Conservation (phyloP, 225 moss, liverwort and hornwort genomes). For the Takakia lepidozioides region DNA sequence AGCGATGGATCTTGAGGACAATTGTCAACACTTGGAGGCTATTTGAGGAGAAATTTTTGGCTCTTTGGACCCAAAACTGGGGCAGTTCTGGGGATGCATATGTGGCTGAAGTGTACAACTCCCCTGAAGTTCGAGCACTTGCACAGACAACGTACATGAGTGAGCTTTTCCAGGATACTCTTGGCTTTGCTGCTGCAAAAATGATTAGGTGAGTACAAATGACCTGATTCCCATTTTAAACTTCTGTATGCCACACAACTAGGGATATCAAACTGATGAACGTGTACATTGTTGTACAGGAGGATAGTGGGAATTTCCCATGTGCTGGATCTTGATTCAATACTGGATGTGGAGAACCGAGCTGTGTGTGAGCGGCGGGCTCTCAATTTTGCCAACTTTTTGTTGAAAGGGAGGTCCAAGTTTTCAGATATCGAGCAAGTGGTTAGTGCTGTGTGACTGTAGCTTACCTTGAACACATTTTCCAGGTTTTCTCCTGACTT, state of each 20-base stretch:
- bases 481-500: too few species aligned
- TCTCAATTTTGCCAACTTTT: constrained; percentile 57
- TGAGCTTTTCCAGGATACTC: constrained; percentile 63
- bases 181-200: constrained; percentile 82
- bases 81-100: constrained; percentile 78
- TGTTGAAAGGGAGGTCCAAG: constrained; percentile 53
- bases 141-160: constrained; percentile 46
- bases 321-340: constrained; percentile 86
- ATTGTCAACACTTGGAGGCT: constrained; percentile 54
- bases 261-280: too few species aligned
- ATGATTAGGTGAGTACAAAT: constrained; percentile 66
- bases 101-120: constrained; percentile 56
- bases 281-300: constrained; percentile 10
- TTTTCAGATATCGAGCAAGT: constrained; percentile 51
- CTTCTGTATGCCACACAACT: too few species aligned
- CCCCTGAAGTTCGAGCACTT: constrained; percentile 23
- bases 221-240: too few species aligned
- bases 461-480: too few species aligned
- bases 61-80: constrained; percentile 56
- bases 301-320: constrained; percentile 87
- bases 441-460: constrained; percentile 26
- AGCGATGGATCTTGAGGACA: constrained; percentile 73
- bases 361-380: constrained; percentile 68
- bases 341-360: constrained; percentile 39
- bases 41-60: constrained; percentile 51